A percentile compares a stretch with the other conserved stretches of the same genome.
phyloP scores from a whole-genome alignment of 2,329 filamentous ascomycete species.

The Lachnellula hyalina region DNA sequence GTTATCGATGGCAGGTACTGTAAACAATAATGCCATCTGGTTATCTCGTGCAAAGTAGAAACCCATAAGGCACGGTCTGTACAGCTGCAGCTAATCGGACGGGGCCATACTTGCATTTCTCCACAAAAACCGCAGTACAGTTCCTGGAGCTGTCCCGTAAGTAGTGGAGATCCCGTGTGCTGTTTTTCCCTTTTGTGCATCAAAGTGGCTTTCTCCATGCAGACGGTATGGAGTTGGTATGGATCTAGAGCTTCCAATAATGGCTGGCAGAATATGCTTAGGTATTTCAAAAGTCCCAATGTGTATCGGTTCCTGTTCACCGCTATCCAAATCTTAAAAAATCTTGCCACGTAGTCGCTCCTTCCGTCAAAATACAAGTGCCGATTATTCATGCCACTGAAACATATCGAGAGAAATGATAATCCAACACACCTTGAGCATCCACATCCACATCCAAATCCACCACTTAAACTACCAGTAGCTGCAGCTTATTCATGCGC shows the following conservation, averaged over 20 bases:
- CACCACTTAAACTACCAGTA: background rate
- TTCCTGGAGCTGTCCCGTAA: constrained; percentile 9
- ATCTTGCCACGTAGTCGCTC: background rate
- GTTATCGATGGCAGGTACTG: background rate
- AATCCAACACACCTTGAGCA: background rate
- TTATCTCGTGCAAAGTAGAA: background rate
- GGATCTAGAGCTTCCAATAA: too few species aligned
- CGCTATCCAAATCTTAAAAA: constrained; percentile 24
- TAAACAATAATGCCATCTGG: background rate
- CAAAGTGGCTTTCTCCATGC: background rate
- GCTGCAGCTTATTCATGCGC: background rate
- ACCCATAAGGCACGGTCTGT: background rate
- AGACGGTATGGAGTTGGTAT: background rate
- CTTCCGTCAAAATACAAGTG: background rate
- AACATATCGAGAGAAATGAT: background rate
- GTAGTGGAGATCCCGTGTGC: background rate
- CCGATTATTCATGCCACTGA: background rate
- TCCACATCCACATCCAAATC: background rate
- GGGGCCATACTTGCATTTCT: constrained; percentile 5
- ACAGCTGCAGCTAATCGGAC: constrained; percentile 2
- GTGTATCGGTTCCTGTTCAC: constrained; percentile 11
- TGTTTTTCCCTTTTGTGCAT: background rate
- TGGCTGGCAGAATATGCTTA: too few species aligned
- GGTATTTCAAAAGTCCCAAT: too few species aligned
- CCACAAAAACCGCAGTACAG: constrained; percentile 6